phyloP scores from a whole-genome alignment of 2,329 filamentous ascomycete genomes.

The Parafenestella ontariensis region DNA sequence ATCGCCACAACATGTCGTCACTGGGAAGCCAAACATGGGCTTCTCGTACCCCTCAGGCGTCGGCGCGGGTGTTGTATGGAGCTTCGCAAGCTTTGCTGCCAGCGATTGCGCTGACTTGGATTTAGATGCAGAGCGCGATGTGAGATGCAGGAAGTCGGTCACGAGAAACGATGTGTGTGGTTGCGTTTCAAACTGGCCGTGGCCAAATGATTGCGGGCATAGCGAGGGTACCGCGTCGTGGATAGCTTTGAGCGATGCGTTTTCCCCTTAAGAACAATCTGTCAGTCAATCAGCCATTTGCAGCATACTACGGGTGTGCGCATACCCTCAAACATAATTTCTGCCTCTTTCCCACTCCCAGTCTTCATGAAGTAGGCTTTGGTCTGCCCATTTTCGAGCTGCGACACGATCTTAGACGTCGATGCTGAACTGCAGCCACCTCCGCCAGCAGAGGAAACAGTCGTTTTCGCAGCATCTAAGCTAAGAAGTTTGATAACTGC shows the following conservation, averaged over 20 bases:
- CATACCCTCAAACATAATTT: slow-evolving; percentile 73
- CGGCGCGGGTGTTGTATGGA: slow-evolving; percentile 80
- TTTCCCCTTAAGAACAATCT: slow-evolving; percentile 67
- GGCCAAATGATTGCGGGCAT: slow-evolving; percentile 77
- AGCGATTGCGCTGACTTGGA: slow-evolving; percentile 58
- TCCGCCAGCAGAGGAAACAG: slow-evolving; percentile 67
- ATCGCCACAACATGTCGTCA: slow-evolving; percentile 84
- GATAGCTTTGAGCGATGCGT: slow-evolving; percentile 83
- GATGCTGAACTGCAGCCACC: slow-evolving; percentile 70
- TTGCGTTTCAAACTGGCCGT: slow-evolving; percentile 64
- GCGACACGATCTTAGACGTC: slow-evolving; percentile 66
- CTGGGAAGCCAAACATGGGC: slow-evolving; percentile 82
- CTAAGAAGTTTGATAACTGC: slow-evolving; percentile 68
- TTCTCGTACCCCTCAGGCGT: slow-evolving; percentile 63
- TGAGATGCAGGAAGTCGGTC: slow-evolving; percentile 79
- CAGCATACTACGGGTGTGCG: background rate
- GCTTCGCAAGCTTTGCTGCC: slow-evolving; percentile 76
- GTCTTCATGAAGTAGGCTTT: slow-evolving; percentile 76
- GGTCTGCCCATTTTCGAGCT: slow-evolving; percentile 56
- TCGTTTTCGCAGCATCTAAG: slow-evolving; percentile 63
- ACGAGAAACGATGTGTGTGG: slow-evolving; percentile 63
- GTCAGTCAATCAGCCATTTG: slow-evolving; percentile 12
- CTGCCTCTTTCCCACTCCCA: slow-evolving; percentile 64
- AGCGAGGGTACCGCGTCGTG: slow-evolving; percentile 73
- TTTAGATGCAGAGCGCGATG: slow-evolving; percentile 30